Evolutionary conservation across 2,329 filamentous ascomycete genomes (phyloP).

Genomic region (Cladophialophora psammophila): DNA sequence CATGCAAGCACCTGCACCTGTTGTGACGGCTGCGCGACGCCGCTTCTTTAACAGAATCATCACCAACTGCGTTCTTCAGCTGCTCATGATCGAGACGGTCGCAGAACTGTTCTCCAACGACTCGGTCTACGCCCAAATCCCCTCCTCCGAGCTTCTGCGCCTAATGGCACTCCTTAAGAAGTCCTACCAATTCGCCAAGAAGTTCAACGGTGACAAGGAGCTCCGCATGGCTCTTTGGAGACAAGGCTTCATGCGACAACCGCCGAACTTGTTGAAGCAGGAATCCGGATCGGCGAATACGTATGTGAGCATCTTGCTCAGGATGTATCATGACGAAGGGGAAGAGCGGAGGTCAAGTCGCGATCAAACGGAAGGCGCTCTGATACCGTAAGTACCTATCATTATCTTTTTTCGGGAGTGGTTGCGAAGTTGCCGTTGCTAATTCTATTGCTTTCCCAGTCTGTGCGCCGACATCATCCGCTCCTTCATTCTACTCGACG

Average conservation of each 20-base stretch:
- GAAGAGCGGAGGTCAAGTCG: constrained; percentile 81
- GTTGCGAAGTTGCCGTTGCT: neutral
- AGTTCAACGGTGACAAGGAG: constrained; percentile 98
- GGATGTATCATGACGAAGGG: constrained; percentile 93
- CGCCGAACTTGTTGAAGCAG: constrained; percentile 96
- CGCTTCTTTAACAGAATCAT: constrained; percentile 99
- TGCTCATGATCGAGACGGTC: constrained; percentile 99
- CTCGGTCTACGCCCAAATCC: constrained; percentile 90
- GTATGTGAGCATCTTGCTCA: constrained; percentile 92
- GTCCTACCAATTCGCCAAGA: constrained; percentile 93
- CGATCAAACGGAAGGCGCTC: constrained; percentile 83
- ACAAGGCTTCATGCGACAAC: constrained; percentile 99
- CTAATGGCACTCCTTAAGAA: constrained; percentile 96
- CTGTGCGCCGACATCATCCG: constrained; percentile 93
- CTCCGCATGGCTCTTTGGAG: constrained; percentile 92
- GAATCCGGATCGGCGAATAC: constrained; percentile 91
- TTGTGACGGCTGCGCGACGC: constrained; percentile 89
- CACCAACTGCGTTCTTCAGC: constrained; percentile 93
- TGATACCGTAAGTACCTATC: constrained; percentile 72
- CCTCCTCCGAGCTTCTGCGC: constrained; percentile 84
- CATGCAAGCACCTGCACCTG: constrained; percentile 84
- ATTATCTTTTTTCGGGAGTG: neutral
- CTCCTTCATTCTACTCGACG: constrained; percentile 84
- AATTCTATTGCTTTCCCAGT: constrained; percentile 42
- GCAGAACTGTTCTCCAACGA: constrained; percentile 99